Evolutionary conservation across 1,284 basidiomycete species (phyloP).

Genomic region (Sporisorium exsertum): DNA sequence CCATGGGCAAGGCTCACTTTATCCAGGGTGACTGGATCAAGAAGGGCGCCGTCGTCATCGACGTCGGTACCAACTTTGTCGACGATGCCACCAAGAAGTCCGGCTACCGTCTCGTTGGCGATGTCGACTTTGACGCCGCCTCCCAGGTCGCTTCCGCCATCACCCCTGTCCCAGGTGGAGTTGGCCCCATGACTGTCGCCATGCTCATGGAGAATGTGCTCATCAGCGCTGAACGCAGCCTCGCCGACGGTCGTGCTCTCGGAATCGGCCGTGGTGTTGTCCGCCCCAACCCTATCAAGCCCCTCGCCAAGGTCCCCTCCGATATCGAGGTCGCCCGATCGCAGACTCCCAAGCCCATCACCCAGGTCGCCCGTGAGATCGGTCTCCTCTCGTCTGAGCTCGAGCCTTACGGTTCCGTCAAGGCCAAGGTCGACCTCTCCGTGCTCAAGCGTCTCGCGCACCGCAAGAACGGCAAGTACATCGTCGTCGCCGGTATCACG

Average conservation of each 20-base stretch:
- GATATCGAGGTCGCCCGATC: slow-evolving; percentile 97
- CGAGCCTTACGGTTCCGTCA: slow-evolving; percentile 94
- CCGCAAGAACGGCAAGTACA: slow-evolving; percentile 94
- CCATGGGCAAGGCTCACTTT: slow-evolving; percentile 90
- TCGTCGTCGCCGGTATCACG: slow-evolving; percentile 96
- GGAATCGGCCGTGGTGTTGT: slow-evolving; percentile 75
- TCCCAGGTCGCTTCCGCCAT: slow-evolving; percentile 84
- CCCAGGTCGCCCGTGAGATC: slow-evolving; percentile 86
- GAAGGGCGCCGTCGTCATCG: slow-evolving; percentile 77
- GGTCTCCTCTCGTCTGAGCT: slow-evolving; percentile 88
- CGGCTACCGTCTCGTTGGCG: slow-evolving; percentile 94
- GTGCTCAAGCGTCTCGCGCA: slow-evolving; percentile 86
- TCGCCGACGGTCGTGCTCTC: slow-evolving; percentile 78
- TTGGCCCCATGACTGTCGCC: slow-evolving; percentile 99
- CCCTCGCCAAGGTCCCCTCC: slow-evolving; percentile 79
- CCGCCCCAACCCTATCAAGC: slow-evolving; percentile 81
- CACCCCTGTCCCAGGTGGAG: slow-evolving; percentile 93
- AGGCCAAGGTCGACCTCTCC: slow-evolving; percentile 94
- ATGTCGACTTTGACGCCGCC: slow-evolving; percentile 88
- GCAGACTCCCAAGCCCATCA: slow-evolving; percentile 90
- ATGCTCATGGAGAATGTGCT: slow-evolving; percentile 97
- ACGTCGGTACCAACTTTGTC: slow-evolving; percentile 95
- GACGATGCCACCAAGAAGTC: slow-evolving; percentile 87
- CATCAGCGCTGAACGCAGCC: slow-evolving; percentile 80
- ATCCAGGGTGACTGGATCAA: slow-evolving; percentile 96